Evolutionary conservation across 2,329 filamentous ascomycete species (phyloP), one percentile per base, ranked within the genome.

Genomic region (Trichoderma harzianum): DNA sequence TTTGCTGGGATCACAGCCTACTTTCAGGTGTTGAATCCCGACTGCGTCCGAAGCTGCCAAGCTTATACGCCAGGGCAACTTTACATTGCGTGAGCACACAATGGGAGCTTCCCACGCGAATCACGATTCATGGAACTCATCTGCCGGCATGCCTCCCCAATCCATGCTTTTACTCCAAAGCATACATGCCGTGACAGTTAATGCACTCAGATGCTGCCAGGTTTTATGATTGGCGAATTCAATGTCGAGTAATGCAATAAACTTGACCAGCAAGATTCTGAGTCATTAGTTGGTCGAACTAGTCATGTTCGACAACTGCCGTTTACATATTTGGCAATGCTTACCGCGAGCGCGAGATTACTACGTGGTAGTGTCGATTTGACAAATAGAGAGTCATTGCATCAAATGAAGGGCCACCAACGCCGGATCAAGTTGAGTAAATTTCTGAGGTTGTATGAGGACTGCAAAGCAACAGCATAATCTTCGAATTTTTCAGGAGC

Each of bases 61-160:
- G 18, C 21, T 14, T 28, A 66, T 26, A 60, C 26, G 34, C 55
- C n/a, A 51, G 26, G 26, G 28, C 16, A 43, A 30, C 16, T 12
- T 28, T 21, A 16, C 14, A 21, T 24, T 51, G 28, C 57, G 53
- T 53, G 28, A 34, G 66, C 11, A 43, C 21, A 53, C 18, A 62
- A 62, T 21, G 30, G 64, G 53, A 51, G 39, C 36, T 61, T 69
- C 24, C 8, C 18, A 36, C 18, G 18, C 30, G 36, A 69, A 62
- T 16, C 21, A 36, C 26, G 34, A 60, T 39, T 68, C 53, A 36
- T 61, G 12, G 28, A 39, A n/a, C 34, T 36, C 57, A 69, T 69
- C 67, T 69, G 39, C 67, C 57, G 67, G 30, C 67, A 62, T 68
- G 47, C 36, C 11, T 16, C 62, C 65, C 53, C 55, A 36, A 69